Conservation (phyloP, 306 rosid species). For the Crotalaria pallida region DNA sequence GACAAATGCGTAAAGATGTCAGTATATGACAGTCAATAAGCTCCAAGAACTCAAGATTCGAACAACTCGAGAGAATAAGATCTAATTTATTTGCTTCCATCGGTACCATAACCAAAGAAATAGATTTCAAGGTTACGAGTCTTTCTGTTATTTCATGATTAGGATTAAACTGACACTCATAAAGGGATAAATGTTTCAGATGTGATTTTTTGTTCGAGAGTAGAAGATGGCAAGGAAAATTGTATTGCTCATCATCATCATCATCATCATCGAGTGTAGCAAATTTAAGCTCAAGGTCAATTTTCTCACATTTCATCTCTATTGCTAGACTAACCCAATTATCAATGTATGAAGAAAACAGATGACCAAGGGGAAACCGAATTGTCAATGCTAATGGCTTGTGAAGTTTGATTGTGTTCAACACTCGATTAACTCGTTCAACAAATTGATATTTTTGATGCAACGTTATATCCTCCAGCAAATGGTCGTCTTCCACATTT, state of each 20-base stretch:
- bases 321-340: not conserved
- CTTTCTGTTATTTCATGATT: not conserved
- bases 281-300: not conserved
- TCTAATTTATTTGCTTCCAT: not conserved
- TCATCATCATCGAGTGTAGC: not conserved
- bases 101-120: not conserved
- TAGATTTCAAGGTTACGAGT: not conserved
- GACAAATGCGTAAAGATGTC: not conserved
- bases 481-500: not conserved
- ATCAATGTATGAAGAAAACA: not conserved
- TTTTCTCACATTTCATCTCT: not conserved
- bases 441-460: not conserved
- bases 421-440: not conserved
- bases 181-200: not conserved
- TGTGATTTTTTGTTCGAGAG: not conserved
- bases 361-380: not conserved
- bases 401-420: not conserved
- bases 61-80: not conserved
- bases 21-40: not conserved
- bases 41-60: not conserved
- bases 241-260: not conserved
- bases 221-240: not conserved
- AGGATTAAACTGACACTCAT: not conserved
- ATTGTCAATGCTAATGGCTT: not conserved
- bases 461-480: not conserved